Base-by-base conservation (phyloP, 371 early-diverging fungal species). In the Mortierella sp. region DNA sequence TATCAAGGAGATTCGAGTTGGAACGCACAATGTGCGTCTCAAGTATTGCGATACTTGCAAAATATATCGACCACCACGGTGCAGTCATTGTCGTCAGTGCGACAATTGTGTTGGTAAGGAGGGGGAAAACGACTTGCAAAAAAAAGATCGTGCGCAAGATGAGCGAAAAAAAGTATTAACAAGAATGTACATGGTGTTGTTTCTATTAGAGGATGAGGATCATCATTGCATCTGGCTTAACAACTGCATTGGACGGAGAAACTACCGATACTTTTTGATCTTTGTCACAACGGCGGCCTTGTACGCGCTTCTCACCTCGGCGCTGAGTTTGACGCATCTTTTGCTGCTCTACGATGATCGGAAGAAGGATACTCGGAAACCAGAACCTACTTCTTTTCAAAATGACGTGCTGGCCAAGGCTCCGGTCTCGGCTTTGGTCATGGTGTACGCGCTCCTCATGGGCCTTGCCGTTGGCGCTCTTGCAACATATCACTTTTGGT, bases 151-250 rank as follows among this genome's bases (percentile, higher is more conserved):
- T 30, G 19, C 14, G 46, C 30, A 4, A 31, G n/a, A n/a, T n/a
- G n/a, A n/a, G n/a, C n/a, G n/a, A 21, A 27, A 39, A 28, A 18
- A 43, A n/a, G n/a, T n/a, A n/a, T n/a, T n/a, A n/a, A n/a, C n/a
- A n/a, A n/a, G n/a, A n/a, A n/a, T n/a, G n/a, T n/a, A n/a, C n/a
- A n/a, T n/a, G n/a, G n/a, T n/a, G 34, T 47, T 28, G 41, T 58
- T 34, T 34, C 34, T 34, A 34, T 34, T 10, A 87, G 92, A 90
- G 74, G 83, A 87, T 72, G 88, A 90, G 66, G 95, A 96, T 74
- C 95, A 96, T 63, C 96, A 98, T 78, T 98, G 98, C 68, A 89
- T 94, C 18, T 98, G 97, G 97, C 86, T 94, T 16, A 94, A 91
- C 69, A 96, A 94, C 80, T 97, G 97, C 80, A 84, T 98, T 43